Percentiles rank a stretch among this genome's conserved stretches.
Conservation (phyloP, 148 eudicot genomes). For the Pouteria glomerata region DNA sequence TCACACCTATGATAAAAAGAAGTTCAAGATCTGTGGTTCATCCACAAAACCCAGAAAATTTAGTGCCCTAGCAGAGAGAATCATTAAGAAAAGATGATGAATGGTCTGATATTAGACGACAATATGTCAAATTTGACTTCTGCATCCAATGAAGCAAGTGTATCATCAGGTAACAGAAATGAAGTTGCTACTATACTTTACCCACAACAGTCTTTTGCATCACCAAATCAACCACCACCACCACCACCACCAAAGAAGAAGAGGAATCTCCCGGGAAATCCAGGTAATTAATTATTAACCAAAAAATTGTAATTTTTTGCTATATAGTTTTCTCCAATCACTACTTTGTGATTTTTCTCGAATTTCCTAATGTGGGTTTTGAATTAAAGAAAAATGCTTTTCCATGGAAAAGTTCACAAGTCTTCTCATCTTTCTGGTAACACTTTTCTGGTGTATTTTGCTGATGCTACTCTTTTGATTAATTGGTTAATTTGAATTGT, state of each 20-base stretch:
- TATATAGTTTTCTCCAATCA: too few relatives aligned
- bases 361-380: not conserved
- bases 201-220: slow-evolving; percentile 4
- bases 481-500: not conserved
- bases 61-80: slow-evolving; percentile 1
- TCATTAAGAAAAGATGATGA: too few relatives aligned
- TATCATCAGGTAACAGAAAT: slow-evolving; percentile 37
- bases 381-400: too few relatives aligned
- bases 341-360: too few relatives aligned
- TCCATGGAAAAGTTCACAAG: too few relatives aligned
- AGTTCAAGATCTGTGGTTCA: slow-evolving; percentile 7
- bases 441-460: too few relatives aligned
- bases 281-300: not conserved
- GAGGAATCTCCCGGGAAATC: slow-evolving; percentile 9
- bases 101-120: slow-evolving; percentile 46
- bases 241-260: slow-evolving; percentile 6
- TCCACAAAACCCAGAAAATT: not conserved
- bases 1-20: not conserved
- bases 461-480: not conserved
- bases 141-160: slow-evolving; percentile 62
- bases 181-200: not conserved
- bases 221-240: slow-evolving; percentile 7
- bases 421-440: too few relatives aligned
- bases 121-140: slow-evolving; percentile 66
- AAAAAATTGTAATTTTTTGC: not conserved